Conservation (phyloP, 495 filamentous ascomycete genomes). For the Pseudevernia furfuracea region DNA sequence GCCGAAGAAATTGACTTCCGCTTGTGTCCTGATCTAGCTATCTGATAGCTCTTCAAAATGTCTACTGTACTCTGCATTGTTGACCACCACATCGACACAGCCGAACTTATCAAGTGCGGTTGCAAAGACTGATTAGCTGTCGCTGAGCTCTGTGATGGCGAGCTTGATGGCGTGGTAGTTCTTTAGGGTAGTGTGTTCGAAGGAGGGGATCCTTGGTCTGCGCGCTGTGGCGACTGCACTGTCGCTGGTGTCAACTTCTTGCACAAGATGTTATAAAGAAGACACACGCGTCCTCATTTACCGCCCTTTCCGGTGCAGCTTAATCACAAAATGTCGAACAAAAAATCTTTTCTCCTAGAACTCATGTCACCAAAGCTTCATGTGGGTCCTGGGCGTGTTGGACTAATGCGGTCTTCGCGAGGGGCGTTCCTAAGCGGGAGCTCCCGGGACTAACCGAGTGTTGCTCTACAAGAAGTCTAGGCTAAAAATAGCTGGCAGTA, state of each 20-base stretch:
- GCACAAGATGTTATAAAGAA: conserved; percentile 27
- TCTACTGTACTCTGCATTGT: conserved; percentile 33
- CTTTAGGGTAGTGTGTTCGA: conserved; percentile 13
- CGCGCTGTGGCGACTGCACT: conserved; percentile 36
- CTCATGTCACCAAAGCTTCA: no score
- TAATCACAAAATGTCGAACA: no score
- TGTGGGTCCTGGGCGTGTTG: no score
- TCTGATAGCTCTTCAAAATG: conserved; percentile 22
- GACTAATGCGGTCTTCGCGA: no score
- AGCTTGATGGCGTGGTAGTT: conserved; percentile 26
- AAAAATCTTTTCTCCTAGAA: no score
- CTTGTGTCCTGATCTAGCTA: conserved; percentile 19
- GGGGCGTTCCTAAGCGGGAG: no score
- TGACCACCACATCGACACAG: conserved; percentile 35
- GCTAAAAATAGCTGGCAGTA: no score
- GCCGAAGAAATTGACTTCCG: conserved; percentile 27
- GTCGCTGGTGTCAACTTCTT: conserved; percentile 32
- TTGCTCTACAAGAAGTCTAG: no score
- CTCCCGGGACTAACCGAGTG: no score
- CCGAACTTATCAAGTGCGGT: conserved; percentile 27
- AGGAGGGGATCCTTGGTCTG: conserved; percentile 26
- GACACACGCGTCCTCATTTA: no score
- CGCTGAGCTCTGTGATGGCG: conserved; percentile 28
- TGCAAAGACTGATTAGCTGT: conserved; percentile 27
- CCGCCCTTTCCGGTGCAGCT: no score